phyloP scores from a whole-genome alignment of 2,329 filamentous ascomycete species.

The Alternaria postmessia region DNA sequence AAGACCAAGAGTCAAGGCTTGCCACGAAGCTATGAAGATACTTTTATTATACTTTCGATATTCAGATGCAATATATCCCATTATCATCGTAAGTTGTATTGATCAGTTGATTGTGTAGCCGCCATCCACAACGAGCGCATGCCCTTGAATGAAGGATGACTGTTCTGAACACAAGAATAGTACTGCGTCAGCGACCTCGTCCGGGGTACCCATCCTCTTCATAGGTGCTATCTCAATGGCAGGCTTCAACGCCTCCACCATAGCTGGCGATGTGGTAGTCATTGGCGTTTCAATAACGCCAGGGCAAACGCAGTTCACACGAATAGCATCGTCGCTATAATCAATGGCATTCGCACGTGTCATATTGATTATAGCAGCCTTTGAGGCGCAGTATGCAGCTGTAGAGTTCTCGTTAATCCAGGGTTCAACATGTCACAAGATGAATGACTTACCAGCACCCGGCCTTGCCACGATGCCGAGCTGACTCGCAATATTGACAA shows the following conservation, averaged over 20 bases:
- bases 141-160: slow-evolving; percentile 63
- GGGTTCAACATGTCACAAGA: neutral
- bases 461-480: slow-evolving; percentile 53
- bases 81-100: neutral
- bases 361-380: slow-evolving; percentile 66
- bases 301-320: slow-evolving; percentile 68
- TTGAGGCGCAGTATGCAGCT: slow-evolving; percentile 67
- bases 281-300: slow-evolving; percentile 57
- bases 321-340: slow-evolving; percentile 59
- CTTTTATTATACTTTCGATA: neutral
- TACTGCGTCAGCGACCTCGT: slow-evolving; percentile 64
- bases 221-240: slow-evolving; percentile 59
- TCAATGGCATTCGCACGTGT: slow-evolving; percentile 66
- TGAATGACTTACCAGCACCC: slow-evolving; percentile 28
- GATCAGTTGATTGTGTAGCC: slow-evolving; percentile 42
- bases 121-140: slow-evolving; percentile 59
- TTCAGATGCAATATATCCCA: neutral
- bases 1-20: slow-evolving; percentile 13
- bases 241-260: slow-evolving; percentile 43
- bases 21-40: slow-evolving; percentile 22
- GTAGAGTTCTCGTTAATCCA: neutral
- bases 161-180: slow-evolving; percentile 61
- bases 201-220: slow-evolving; percentile 56
- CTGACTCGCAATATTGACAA: slow-evolving; percentile 65
- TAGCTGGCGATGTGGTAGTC: slow-evolving; percentile 35